These are phyloP conservation scores for Mrakia blollopis DNA, from an alignment of 768 basidiomycete genomes.

Conservation along the genomic window DNA sequence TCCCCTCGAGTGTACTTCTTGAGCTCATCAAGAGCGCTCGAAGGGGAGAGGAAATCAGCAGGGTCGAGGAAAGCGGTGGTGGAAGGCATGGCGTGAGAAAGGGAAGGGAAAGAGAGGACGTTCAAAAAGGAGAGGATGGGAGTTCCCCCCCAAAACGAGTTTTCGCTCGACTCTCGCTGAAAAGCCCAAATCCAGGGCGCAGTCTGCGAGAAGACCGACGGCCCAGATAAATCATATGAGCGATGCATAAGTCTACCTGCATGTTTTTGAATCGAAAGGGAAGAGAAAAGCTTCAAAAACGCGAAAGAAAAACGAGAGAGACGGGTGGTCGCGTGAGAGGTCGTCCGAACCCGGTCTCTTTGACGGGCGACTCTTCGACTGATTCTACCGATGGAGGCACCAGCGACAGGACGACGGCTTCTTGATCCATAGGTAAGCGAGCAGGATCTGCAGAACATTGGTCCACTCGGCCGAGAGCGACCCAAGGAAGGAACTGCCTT, in stretches of 20 bases:
- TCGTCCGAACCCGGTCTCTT: background rate
- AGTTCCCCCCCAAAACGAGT: constrained; percentile 8
- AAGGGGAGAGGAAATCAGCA: too few species aligned
- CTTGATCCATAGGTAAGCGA: background rate
- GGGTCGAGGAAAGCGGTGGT: too few species aligned
- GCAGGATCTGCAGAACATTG: background rate
- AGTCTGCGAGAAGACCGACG: background rate
- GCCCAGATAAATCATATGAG: background rate
- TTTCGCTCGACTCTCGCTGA: too few species aligned
- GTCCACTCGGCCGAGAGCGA: background rate
- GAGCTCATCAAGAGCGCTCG: too few species aligned
- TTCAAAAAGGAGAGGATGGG: background rate
- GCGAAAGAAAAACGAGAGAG: background rate
- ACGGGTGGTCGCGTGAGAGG: background rate
- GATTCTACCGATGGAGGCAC: background rate
- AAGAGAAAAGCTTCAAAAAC: background rate
- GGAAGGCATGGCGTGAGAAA: background rate
- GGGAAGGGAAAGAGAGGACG: background rate
- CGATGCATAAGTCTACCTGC: too few species aligned
- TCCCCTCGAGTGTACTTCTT: too few species aligned
- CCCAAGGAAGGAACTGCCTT: background rate
- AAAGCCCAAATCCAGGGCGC: too few species aligned
- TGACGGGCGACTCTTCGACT: background rate
- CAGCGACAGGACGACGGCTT: background rate
- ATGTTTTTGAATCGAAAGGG: background rate